Evolutionary conservation across 495 filamentous ascomycete species (phyloP).

Genomic region (Aspergillus leporis): DNA sequence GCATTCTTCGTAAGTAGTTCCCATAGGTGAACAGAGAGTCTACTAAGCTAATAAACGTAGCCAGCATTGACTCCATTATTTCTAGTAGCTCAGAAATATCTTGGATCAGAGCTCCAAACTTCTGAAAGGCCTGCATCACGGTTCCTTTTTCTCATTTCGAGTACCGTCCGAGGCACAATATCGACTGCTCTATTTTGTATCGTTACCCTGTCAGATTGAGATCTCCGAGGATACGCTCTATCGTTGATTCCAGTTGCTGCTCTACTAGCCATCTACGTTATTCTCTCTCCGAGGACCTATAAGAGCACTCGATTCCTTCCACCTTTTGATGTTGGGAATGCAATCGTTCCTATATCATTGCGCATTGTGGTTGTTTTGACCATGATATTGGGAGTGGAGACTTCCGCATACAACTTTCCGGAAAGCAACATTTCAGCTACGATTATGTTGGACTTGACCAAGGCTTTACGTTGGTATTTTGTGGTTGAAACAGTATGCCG

Average conservation of each 20-base stretch:
- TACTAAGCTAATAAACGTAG: conserved; percentile 3
- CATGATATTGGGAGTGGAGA: not conserved
- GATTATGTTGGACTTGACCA: not conserved
- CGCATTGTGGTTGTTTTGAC: conserved; percentile 1
- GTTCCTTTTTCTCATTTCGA: not conserved
- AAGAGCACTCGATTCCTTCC: not conserved
- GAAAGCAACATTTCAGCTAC: not conserved
- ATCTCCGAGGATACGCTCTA: not conserved
- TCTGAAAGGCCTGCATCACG: not conserved
- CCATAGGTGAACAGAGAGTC: not conserved
- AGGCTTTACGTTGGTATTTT: conserved; percentile 9
- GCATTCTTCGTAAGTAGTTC: not conserved
- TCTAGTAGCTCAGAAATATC: conserved; percentile 2
- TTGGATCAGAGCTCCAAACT: not conserved
- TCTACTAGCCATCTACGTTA: conserved; percentile 1
- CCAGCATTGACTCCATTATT: conserved; percentile 10
- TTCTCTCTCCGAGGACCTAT: conserved; percentile 1
- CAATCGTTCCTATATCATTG: not conserved
- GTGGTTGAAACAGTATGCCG: not conserved
- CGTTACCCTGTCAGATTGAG: not conserved
- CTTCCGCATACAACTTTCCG: not conserved
- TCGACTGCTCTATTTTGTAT: conserved; percentile 1
- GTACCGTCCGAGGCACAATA: conserved; percentile 5
- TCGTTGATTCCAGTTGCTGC: conserved; percentile 8
- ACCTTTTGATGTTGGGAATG: conserved; percentile 1